Evolutionary conservation across 2,329 filamentous ascomycete species (phyloP), one percentile per base, ranked within the genome.

Genomic region (Alternaria brassicicola): DNA sequence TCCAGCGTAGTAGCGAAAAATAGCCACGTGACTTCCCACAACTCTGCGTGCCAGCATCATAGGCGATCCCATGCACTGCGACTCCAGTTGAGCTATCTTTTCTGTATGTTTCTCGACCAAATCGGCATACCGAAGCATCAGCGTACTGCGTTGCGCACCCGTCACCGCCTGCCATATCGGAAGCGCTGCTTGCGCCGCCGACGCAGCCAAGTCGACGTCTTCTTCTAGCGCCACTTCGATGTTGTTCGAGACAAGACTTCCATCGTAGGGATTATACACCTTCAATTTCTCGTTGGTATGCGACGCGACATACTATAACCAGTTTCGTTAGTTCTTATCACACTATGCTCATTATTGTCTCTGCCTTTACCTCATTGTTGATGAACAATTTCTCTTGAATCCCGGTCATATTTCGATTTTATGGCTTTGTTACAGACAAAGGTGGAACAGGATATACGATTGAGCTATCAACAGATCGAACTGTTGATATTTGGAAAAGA

Each of bases 181-280:
- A 52, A 62, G 71, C 10, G 71, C 70, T 9, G 62, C 59, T 15
- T 64, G 61, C 13, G 71, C 71, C 4, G 68, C 63, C 6, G 64
- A 55, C 13, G 73, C 70, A 5, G 70, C 67, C 31, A 57, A 64
- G 48, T 73, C 71, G n/a, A 74, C 61, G 48, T 74, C 71, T 0
- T 51, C 53, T 25, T 51, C 26, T 19, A 64, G 63, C 5, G 71
- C 71, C 17, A 68, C 55, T 51, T 68, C 64, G 28, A 73, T 63
- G 3, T 57, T 61, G 21, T 67, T 63, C 31, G 57, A 61, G 21
- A 73, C 66, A 28, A 69, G 59, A 17, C 63, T 60, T 42, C 69
- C 65, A 49, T 68, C 67, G 43, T 67, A 61, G 9, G 70, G 71
- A 38, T 66, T 69, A 55, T 69, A 61, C 17, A 74, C 63, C 15